A percentile compares a stretch with the other conserved stretches of the same genome.
These are phyloP conservation scores for Penicillium samsonianum DNA, from an alignment of 495 filamentous ascomycete genomes.

Conservation along the genomic window DNA sequence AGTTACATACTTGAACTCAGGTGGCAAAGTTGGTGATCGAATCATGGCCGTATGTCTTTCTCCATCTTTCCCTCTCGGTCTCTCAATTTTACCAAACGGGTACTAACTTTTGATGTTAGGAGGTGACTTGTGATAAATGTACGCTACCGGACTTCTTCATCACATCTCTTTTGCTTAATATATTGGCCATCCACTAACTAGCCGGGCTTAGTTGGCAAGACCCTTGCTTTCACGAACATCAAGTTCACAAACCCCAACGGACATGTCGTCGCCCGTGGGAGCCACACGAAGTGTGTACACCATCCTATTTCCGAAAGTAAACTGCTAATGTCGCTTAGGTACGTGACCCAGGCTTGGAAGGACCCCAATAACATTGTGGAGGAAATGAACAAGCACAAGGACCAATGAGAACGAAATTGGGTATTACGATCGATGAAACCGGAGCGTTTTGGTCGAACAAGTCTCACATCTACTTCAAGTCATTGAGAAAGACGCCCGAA, in stretches of 20 bases:
- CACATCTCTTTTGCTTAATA: neutral
- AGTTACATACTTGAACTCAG: conserved; percentile 91
- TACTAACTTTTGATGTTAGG: conserved; percentile 41
- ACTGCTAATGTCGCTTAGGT: conserved; percentile 40
- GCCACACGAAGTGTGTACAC: conserved; percentile 84
- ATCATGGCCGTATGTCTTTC: conserved; percentile 58
- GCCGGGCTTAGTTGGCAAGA: conserved; percentile 74
- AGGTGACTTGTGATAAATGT: conserved; percentile 87
- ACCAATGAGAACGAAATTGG: neutral
- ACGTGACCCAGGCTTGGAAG: conserved; percentile 59
- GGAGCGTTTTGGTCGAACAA: neutral
- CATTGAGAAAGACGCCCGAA: neutral
- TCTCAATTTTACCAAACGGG: neutral
- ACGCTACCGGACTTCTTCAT: conserved; percentile 21
- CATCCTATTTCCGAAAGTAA: neutral
- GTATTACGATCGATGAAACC: neutral
- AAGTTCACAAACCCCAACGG: conserved; percentile 75
- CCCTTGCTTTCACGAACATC: conserved; percentile 83
- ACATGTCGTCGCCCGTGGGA: conserved; percentile 81
- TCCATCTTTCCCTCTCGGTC: neutral
- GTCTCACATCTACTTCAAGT: neutral
- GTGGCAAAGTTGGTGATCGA: conserved; percentile 78
- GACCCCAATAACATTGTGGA: conserved; percentile 61
- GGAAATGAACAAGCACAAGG: conserved; percentile 38
- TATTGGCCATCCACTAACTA: conserved; percentile 1